Conservation (phyloP, 768 basidiomycete genomes). For the Grammothele lineata region DNA sequence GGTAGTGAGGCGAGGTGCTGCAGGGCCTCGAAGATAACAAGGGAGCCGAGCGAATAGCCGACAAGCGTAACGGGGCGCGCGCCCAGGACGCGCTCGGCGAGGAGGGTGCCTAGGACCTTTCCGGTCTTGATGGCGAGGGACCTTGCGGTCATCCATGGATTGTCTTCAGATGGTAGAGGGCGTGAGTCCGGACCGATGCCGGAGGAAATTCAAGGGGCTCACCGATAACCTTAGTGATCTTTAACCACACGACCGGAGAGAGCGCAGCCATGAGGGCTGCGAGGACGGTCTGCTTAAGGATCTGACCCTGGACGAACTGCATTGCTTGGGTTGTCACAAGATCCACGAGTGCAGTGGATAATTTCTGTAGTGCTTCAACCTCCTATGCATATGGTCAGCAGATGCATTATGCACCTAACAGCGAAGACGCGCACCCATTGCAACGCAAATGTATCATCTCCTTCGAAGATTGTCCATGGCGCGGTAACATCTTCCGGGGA, state of each 20-base stretch:
- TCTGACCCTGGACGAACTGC: conserved; percentile 44
- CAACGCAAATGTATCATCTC: conserved; percentile 51
- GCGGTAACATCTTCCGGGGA: conserved; percentile 41
- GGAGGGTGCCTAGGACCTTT: conserved; percentile 47
- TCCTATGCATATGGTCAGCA: conserved; percentile 34
- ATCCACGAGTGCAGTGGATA: conserved; percentile 42
- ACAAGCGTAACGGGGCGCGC: conserved; percentile 49
- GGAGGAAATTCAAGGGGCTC: conserved; percentile 6
- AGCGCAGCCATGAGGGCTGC: conserved; percentile 45
- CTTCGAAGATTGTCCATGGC: conserved; percentile 48
- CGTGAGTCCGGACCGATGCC: background rate
- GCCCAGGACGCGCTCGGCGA: conserved; percentile 47
- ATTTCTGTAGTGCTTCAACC: conserved; percentile 46
- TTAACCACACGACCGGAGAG: conserved; percentile 46
- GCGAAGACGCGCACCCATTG: conserved; percentile 42
- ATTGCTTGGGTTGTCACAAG: conserved; percentile 46
- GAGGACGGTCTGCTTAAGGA: conserved; percentile 48
- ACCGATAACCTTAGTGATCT: conserved; percentile 53
- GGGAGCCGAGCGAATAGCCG: conserved; percentile 54
- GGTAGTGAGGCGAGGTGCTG: conserved; percentile 42
- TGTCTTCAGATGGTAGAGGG: conserved; percentile 34
- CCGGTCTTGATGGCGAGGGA: conserved; percentile 51
- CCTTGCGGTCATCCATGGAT: conserved; percentile 56
- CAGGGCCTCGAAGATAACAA: conserved; percentile 55
- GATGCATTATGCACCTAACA: too few species aligned